phyloP scores from a whole-genome alignment of 495 filamentous ascomycete genomes.

The Hypoxylon perforatum region DNA sequence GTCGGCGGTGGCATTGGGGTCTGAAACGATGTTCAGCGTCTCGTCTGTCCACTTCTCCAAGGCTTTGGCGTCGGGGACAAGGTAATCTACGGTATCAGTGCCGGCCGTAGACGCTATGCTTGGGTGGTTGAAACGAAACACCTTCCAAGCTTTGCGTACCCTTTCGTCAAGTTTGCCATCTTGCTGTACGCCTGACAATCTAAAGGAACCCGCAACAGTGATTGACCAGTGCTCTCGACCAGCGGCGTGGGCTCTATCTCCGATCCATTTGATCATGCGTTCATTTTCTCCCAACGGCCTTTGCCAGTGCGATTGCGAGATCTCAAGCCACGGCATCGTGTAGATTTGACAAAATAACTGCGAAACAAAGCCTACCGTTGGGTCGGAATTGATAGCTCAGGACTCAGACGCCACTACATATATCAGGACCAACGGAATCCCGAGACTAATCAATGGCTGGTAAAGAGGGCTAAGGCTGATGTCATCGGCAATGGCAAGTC shows the following conservation, averaged over 20 bases:
- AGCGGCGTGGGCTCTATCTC: conserved; percentile 32
- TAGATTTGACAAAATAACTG: too few species aligned
- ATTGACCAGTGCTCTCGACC: conserved; percentile 43
- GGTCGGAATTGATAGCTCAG: too few species aligned
- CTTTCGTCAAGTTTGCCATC: conserved; percentile 13
- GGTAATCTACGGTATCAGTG: conserved; percentile 38
- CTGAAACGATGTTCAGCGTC: conserved; percentile 40
- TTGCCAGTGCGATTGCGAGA: conserved; percentile 21
- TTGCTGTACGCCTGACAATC: conserved; percentile 9
- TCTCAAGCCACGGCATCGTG: conserved; percentile 36
- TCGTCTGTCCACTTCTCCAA: conserved; percentile 44
- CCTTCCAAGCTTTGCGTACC: conserved; percentile 44
- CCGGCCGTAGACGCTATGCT: conserved; percentile 42
- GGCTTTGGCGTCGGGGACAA: conserved; percentile 27
- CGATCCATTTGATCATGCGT: conserved; percentile 42
- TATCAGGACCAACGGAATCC: too few species aligned
- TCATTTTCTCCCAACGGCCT: conserved; percentile 45
- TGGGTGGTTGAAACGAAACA: conserved; percentile 49
- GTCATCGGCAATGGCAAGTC: too few species aligned
- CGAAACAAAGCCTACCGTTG: too few species aligned
- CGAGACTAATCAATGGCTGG: too few species aligned
- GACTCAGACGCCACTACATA: too few species aligned
- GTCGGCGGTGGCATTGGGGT: conserved; percentile 32
- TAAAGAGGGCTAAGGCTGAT: too few species aligned
- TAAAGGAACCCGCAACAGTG: conserved; percentile 20